Conservation (phyloP, 2,329 filamentous ascomycete genomes). For the Ascomycota sp. region DNA sequence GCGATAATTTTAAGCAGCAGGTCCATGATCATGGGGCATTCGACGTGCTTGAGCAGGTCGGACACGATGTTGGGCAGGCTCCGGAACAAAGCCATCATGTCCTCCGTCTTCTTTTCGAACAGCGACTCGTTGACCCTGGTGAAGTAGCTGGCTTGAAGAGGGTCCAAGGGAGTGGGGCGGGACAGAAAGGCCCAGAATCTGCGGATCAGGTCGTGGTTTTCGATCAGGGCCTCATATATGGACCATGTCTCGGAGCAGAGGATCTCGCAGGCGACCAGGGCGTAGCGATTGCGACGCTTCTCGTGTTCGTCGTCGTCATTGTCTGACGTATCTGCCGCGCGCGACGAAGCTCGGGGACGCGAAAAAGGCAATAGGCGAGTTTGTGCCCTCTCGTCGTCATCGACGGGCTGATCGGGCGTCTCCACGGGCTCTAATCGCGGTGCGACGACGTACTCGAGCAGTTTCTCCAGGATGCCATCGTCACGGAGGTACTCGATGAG, state of each 20-base stretch:
- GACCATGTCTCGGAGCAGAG: slow-evolving; percentile 94
- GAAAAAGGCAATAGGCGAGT: slow-evolving; percentile 24
- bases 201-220: slow-evolving; percentile 57
- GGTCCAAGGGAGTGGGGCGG: slow-evolving; percentile 67
- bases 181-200: slow-evolving; percentile 86
- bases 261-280: slow-evolving; percentile 82
- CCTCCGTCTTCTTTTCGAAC: slow-evolving; percentile 92
- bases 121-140: slow-evolving; percentile 97
- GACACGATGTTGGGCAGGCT: slow-evolving; percentile 62
- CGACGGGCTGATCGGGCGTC: slow-evolving; percentile 26
- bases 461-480: slow-evolving; percentile 60
- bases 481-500: slow-evolving; percentile 90
- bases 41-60: slow-evolving; percentile 78
- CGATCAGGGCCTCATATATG: slow-evolving; percentile 79
- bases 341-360: slow-evolving; percentile 32
- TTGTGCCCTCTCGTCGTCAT: slow-evolving; percentile 28
- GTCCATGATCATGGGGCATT: slow-evolving; percentile 98
- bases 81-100: slow-evolving; percentile 85
- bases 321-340: slow-evolving; percentile 23
- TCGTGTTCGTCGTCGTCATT: slow-evolving; percentile 56
- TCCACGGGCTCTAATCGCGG: slow-evolving; percentile 43
- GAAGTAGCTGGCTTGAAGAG: slow-evolving; percentile 90
- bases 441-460: slow-evolving; percentile 82
- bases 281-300: slow-evolving; percentile 82
- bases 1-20: slow-evolving; percentile 91